These are phyloP conservation scores for Colletotrichum liriopes DNA, from an alignment of 2,329 filamentous ascomycete genomes.

Conservation along the genomic window DNA sequence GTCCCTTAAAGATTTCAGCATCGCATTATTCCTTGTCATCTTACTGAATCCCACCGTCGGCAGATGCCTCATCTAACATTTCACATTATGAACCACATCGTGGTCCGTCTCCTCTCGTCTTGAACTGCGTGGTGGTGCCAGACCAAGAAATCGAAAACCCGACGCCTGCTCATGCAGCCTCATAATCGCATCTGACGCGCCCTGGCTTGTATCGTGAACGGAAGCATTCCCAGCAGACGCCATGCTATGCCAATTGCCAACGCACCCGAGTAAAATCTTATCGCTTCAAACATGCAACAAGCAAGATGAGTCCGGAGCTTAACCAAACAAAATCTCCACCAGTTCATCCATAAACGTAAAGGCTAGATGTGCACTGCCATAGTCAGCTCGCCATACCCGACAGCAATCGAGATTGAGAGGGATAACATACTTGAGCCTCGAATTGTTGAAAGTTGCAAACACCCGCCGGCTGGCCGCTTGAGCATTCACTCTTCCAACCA, in stretches of 20 bases:
- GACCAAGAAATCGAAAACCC: constrained; percentile 12
- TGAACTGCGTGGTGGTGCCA: background rate
- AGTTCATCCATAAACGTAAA: constrained; percentile 83
- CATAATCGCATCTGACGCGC: constrained; percentile 3
- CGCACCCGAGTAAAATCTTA: background rate
- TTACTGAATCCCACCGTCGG: background rate
- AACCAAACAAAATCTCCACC: constrained; percentile 74
- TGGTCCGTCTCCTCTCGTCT: background rate
- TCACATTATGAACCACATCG: constrained; percentile 2
- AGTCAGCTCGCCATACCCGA: constrained; percentile 24
- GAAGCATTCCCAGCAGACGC: background rate
- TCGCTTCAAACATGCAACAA: background rate
- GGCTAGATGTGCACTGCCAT: constrained; percentile 73
- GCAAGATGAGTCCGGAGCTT: background rate
- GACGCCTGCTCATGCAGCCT: constrained; percentile 26
- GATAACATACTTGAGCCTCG: constrained; percentile 83
- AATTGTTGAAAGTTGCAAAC: constrained; percentile 93
- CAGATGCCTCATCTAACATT: background rate
- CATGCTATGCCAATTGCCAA: constrained; percentile 4
- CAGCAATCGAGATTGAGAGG: constrained; percentile 44
- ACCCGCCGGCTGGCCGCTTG: constrained; percentile 90
- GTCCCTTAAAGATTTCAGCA: background rate
- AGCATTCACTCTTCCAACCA: constrained; percentile 93
- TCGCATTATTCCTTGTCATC: background rate
- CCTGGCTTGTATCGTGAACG: background rate